Evolutionary conservation across 331 rosid species (phyloP).

Genomic region (Acacia concinna): DNA sequence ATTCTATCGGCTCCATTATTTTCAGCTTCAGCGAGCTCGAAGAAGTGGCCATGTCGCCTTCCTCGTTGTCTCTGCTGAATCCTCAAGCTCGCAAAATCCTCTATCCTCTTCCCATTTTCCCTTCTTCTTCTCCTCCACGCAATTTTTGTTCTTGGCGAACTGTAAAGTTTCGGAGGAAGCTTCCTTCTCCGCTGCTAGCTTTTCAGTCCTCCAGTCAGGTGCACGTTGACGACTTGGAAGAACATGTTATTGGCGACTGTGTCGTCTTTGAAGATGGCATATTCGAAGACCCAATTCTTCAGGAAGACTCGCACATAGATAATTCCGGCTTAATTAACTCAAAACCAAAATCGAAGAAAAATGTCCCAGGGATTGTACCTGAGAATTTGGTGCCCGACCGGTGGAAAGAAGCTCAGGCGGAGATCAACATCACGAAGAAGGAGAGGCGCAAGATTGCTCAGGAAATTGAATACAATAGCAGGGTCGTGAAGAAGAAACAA

Average conservation of each 20-base stretch:
- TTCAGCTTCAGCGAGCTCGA: neutral
- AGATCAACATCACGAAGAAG: conserved; percentile 76
- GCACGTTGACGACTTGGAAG: conserved; percentile 43
- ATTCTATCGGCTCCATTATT: neutral
- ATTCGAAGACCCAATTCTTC: conserved; percentile 61
- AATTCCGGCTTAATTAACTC: neutral
- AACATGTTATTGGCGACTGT: conserved; percentile 78
- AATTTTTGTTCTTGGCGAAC: conserved; percentile 28
- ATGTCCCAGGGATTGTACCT: neutral
- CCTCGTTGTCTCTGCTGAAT: conserved; percentile 42
- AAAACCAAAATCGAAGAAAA: conserved; percentile 33
- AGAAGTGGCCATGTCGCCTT: conserved; percentile 39
- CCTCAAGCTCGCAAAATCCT: conserved; percentile 46
- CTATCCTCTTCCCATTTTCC: conserved; percentile 38
- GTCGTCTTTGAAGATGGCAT: conserved; percentile 82
- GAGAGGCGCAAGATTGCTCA: conserved; percentile 80
- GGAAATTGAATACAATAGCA: conserved; percentile 70
- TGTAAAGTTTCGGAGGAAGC: conserved; percentile 32
- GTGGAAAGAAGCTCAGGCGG: conserved; percentile 84
- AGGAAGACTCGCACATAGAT: conserved; percentile 6
- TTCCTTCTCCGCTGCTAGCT: conserved; percentile 32
- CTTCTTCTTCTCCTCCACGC: conserved; percentile 18
- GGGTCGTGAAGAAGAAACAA: conserved; percentile 59
- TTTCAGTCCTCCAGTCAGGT: conserved; percentile 31
- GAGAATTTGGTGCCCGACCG: conserved; percentile 73